Conservation (phyloP, 176 grass and related monocot species). For the Ensete ventricosum region DNA sequence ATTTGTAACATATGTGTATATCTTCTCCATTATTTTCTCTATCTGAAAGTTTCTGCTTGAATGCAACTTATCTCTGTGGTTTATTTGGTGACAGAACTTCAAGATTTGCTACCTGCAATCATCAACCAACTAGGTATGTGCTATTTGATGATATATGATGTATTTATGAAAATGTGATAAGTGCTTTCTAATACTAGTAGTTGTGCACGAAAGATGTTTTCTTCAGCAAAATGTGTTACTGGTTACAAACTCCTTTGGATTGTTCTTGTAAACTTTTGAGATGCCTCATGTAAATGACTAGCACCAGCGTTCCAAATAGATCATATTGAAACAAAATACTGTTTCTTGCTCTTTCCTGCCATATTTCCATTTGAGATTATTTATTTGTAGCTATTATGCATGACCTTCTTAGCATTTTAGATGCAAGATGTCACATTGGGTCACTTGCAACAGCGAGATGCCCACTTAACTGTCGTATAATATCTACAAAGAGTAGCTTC, state of each 20-base stretch:
- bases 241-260: not conserved
- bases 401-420: not conserved
- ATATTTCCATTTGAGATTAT: not conserved
- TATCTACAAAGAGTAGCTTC: not conserved
- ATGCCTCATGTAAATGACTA: not conserved
- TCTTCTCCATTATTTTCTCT: not conserved
- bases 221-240: not conserved
- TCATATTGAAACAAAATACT: not conserved
- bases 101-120: constrained; percentile 87
- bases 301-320: not conserved
- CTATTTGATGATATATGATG: not conserved
- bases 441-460: not conserved
- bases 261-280: not conserved
- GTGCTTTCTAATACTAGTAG: not conserved
- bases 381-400: not conserved
- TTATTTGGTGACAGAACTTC: constrained; percentile 50
- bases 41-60: not conserved
- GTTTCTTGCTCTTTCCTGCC: not conserved
- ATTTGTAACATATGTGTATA: not conserved
- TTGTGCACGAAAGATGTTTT: not conserved
- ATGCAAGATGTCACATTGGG: not conserved
- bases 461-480: constrained; percentile 9
- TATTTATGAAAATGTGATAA: too few relatives aligned
- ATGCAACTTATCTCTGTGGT: constrained; percentile 4
- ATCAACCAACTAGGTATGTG: constrained; percentile 92